Conservation (phyloP, 306 rosid genomes). For the Trifolium subterraneum region DNA sequence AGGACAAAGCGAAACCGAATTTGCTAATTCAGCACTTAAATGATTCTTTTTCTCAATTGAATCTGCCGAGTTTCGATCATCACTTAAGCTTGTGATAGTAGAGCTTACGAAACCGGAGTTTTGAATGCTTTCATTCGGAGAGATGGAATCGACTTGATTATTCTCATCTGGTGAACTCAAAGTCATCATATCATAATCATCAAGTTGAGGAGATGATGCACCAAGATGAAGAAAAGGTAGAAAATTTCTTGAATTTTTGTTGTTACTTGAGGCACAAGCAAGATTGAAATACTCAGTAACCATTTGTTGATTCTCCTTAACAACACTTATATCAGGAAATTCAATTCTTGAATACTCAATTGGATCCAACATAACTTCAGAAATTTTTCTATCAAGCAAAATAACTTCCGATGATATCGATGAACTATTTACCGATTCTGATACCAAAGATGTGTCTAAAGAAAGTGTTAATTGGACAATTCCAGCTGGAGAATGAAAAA, state of each 20-base stretch:
- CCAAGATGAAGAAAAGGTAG: slow-evolving; percentile 84
- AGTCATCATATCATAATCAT: slow-evolving; percentile 70
- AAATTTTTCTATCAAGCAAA: slow-evolving; percentile 64
- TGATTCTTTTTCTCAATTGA: slow-evolving; percentile 65
- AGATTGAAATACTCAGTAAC: slow-evolving; percentile 76
- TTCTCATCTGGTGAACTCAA: slow-evolving; percentile 62
- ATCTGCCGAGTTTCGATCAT: slow-evolving; percentile 71
- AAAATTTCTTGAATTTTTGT: slow-evolving; percentile 28
- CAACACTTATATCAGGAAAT: slow-evolving; percentile 76
- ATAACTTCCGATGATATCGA: slow-evolving; percentile 93
- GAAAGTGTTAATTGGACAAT: slow-evolving; percentile 70
- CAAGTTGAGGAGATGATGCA: slow-evolving; percentile 56
- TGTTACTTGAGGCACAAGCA: slow-evolving; percentile 41
- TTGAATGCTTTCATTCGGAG: slow-evolving; percentile 71
- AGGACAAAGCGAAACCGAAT: slow-evolving; percentile 47
- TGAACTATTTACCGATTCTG: slow-evolving; percentile 53
- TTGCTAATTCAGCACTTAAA: slow-evolving; percentile 46
- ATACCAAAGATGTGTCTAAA: slow-evolving; percentile 52
- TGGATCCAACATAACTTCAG: slow-evolving; percentile 62
- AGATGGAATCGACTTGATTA: slow-evolving; percentile 52
- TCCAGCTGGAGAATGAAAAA: slow-evolving; percentile 97
- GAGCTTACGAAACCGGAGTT: slow-evolving; percentile 82
- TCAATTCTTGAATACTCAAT: slow-evolving; percentile 84
- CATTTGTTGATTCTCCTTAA: slow-evolving; percentile 81
- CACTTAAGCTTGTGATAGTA: slow-evolving; percentile 73